Evolutionary conservation across 164 flowering plant species (phyloP).

Genomic region (Liquidambar formosana): DNA sequence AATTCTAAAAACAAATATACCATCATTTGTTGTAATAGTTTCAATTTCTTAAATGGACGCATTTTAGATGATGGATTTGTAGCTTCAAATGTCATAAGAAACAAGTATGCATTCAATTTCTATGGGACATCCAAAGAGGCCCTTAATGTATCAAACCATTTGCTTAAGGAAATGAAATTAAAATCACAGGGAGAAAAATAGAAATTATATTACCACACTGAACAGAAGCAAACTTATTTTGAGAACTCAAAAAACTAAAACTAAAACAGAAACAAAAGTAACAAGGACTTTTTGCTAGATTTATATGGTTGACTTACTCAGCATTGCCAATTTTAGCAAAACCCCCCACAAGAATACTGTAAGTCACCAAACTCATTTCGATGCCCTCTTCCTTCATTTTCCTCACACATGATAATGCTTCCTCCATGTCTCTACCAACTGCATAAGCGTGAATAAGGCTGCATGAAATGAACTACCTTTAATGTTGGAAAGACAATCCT

Average conservation of each 20-base stretch:
- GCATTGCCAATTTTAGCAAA: slow-evolving; percentile 74
- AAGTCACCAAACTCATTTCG: slow-evolving; percentile 87
- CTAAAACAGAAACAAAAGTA: neutral
- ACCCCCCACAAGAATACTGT: slow-evolving; percentile 84
- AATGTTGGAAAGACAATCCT: slow-evolving; percentile 22
- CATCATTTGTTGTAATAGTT: too few relatives aligned
- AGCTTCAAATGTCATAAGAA: too few relatives aligned
- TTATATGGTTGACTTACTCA: slow-evolving; percentile 57
- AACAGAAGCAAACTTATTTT: neutral
- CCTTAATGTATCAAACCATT: neutral
- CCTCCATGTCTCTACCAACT: slow-evolving; percentile 98
- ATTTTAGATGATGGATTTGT: too few relatives aligned
- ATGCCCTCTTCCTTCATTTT: slow-evolving; percentile 91
- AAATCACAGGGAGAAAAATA: neutral
- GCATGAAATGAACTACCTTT: slow-evolving; percentile 50
- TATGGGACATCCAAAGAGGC: neutral
- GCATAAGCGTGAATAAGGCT: slow-evolving; percentile 99
- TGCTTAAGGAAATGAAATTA: neutral
- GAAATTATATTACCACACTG: neutral
- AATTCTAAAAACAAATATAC: too few relatives aligned
- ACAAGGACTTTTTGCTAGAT: neutral
- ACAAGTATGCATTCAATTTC: neutral
- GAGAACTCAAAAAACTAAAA: too few relatives aligned
- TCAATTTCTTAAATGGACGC: too few relatives aligned
- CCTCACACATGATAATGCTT: slow-evolving; percentile 86